These are phyloP conservation scores for Paraconiothyrium sp. DNA, from an alignment of 2,329 filamentous ascomycete species.

Conservation along the genomic window DNA sequence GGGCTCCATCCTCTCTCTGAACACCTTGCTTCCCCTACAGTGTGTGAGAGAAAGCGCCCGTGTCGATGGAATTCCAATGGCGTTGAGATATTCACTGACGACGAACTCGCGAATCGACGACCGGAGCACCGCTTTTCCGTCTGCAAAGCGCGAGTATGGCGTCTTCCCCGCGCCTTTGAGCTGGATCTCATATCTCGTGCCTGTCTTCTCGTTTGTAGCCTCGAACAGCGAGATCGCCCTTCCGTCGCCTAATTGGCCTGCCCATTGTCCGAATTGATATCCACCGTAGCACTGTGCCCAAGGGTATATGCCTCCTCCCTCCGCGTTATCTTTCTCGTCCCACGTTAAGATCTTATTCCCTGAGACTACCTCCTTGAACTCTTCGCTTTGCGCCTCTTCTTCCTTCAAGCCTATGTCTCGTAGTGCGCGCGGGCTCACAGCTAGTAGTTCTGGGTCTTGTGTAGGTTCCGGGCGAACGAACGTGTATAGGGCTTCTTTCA, in stretches of 20 bases:
- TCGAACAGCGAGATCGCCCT: conserved; percentile 95
- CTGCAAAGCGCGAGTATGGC: conserved; percentile 94
- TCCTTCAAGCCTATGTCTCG: conserved; percentile 79
- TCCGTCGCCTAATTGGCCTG: conserved; percentile 93
- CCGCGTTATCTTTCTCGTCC: conserved; percentile 64
- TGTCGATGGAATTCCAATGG: conserved; percentile 85
- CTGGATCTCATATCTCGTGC: conserved; percentile 86
- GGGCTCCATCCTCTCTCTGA: conserved; percentile 83
- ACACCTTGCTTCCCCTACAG: conserved; percentile 63
- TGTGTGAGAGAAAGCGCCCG: conserved; percentile 84
- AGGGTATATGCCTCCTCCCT: conserved; percentile 77
- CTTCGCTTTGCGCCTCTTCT: conserved; percentile 73
- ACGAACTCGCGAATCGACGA: conserved; percentile 95
- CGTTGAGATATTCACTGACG: conserved; percentile 88
- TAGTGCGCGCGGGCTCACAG: conserved; percentile 80
- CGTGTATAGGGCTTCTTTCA: conserved; percentile 86
- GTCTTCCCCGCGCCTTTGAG: conserved; percentile 94
- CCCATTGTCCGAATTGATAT: conserved; percentile 78
- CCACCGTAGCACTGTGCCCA: conserved; percentile 99
- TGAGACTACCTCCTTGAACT: conserved; percentile 79
- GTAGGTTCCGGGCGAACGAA: conserved; percentile 85
- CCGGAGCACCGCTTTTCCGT: conserved; percentile 91
- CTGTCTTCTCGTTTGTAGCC: conserved; percentile 76
- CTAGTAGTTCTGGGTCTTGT: conserved; percentile 79
- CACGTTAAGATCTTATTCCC: conserved; percentile 86